These are phyloP conservation scores for Pythium graminicola DNA, from an alignment of 352 stramenopile genomes.

Conservation along the genomic window DNA sequence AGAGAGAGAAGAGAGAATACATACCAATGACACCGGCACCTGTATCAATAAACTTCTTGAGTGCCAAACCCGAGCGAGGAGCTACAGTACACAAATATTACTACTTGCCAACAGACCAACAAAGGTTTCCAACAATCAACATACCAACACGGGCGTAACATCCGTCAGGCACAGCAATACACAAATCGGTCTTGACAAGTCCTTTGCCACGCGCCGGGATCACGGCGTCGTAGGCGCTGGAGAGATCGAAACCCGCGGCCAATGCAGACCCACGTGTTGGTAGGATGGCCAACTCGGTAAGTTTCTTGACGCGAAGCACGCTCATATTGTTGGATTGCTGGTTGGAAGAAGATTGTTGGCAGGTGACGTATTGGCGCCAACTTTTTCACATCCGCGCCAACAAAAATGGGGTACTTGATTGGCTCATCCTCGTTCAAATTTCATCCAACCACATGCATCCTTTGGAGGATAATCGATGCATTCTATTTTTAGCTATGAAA, in stretches of 20 bases:
- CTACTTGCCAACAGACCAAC: neutral
- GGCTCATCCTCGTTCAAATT: too few species aligned
- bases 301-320: slow-evolving; percentile 78
- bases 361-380: too few species aligned
- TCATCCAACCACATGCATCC: too few species aligned
- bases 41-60: slow-evolving; percentile 98
- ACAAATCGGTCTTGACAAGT: slow-evolving; percentile 96
- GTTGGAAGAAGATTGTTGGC: slow-evolving; percentile 5
- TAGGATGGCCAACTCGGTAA: slow-evolving; percentile 74
- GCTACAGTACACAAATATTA: slow-evolving; percentile 20
- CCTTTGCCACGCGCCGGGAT: slow-evolving; percentile 90
- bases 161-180: slow-evolving; percentile 90
- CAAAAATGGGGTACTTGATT: too few species aligned
- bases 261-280: slow-evolving; percentile 68
- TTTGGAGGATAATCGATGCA: too few species aligned
- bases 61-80: slow-evolving; percentile 90
- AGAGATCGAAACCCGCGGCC: slow-evolving; percentile 79
- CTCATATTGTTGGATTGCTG: slow-evolving; percentile 10
- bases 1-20: neutral
- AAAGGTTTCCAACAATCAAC: too few species aligned
- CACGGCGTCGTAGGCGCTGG: slow-evolving; percentile 78
- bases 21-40: slow-evolving; percentile 95
- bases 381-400: too few species aligned
- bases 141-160: slow-evolving; percentile 94
- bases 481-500: too few species aligned